A percentile compares a stretch with the other conserved stretches of the same genome.
phyloP scores from a whole-genome alignment of 768 basidiomycete species.

The Cystofilobasidium macerans region DNA sequence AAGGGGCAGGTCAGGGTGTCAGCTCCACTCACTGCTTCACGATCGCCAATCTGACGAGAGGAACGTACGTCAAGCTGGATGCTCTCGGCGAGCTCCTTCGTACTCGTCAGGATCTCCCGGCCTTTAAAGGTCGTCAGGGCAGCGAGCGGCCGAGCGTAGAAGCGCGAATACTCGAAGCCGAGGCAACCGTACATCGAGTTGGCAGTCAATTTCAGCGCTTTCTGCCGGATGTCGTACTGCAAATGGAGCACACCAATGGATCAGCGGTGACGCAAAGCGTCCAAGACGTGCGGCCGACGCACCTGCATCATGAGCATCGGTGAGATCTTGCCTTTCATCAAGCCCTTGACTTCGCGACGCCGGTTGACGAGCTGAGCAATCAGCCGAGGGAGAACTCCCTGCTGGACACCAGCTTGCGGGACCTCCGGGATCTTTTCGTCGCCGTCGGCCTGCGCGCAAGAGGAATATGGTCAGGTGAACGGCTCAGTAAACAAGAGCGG shows the following conservation, averaged over 20 bases:
- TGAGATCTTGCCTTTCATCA: constrained; percentile 80
- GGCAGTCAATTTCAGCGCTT: constrained; percentile 91
- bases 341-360: constrained; percentile 73
- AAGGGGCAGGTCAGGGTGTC: not conserved
- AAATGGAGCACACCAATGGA: not conserved
- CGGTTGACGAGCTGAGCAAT: constrained; percentile 92
- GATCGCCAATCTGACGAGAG: not conserved
- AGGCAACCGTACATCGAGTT: constrained; percentile 99
- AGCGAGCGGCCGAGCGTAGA: constrained; percentile 92
- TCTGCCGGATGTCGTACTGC: constrained; percentile 93
- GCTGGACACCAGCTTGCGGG: constrained; percentile 55
- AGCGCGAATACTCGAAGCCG: constrained; percentile 91
- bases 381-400: constrained; percentile 89
- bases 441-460: constrained; percentile 42
- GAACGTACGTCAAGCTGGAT: constrained; percentile 69
- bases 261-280: not conserved
- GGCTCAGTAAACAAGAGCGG: not conserved
- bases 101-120: constrained; percentile 89
- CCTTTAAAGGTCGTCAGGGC: constrained; percentile 96
- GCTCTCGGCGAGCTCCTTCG: constrained; percentile 81
- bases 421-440: constrained; percentile 86
- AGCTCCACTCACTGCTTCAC: too few relatives aligned
- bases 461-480: constrained; percentile 30
- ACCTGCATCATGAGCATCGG: constrained; percentile 76
- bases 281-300: constrained; percentile 26